Evolutionary conservation across 768 basidiomycete genomes (phyloP), one percentile per base, ranked within the genome.

Genomic region (Trametes coccinea): DNA sequence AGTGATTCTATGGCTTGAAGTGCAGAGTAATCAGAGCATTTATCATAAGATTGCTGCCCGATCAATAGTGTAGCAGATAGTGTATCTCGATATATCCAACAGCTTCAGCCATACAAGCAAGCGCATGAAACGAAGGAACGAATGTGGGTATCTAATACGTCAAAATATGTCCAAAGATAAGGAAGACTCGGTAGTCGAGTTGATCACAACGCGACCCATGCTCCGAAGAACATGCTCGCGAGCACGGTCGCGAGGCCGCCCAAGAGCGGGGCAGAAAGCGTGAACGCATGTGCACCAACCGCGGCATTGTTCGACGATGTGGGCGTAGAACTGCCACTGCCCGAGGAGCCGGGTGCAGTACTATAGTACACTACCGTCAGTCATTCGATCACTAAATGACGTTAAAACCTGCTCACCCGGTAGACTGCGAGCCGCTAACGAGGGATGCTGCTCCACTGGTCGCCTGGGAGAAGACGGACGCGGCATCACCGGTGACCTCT

Each of bases 401-500:
- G 5, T 37, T 37, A 37, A 6, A 37, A 6, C 34, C 11, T 10
- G n/a, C 51, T 11, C 29, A 53, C 51, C 37, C 39, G 17, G 22
- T 17, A 4, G 59, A 34, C 11, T 37, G 34, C 34, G 34, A 37
- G 34, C 29, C 29, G 29, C n/a, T 50, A 56, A 46, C 54, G 33
- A 49, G 27, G 33, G 58, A 64, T 9, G 37, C 62, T n/a, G 57
- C 62, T 14, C 48, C 65, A 33, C 51, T 45, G 37, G 67, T 56
- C 5, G 55, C 43, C 40, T 49, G 64, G 11, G 71, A 67, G 34
- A 70, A 65, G 3, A 71, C 73, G 13, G 75, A 70, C n/a, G 62
- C 76, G 57, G 67, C 74, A 52, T 72, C 77, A 22, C 63, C 71
- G 2, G 81, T 81, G 1, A 82, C 80, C 22, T 80, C 76, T 14